Evolutionary conservation across 306 rosid species (phyloP), one percentile per base, ranked within the genome.

Genomic region (Ceratonia siliqua): DNA sequence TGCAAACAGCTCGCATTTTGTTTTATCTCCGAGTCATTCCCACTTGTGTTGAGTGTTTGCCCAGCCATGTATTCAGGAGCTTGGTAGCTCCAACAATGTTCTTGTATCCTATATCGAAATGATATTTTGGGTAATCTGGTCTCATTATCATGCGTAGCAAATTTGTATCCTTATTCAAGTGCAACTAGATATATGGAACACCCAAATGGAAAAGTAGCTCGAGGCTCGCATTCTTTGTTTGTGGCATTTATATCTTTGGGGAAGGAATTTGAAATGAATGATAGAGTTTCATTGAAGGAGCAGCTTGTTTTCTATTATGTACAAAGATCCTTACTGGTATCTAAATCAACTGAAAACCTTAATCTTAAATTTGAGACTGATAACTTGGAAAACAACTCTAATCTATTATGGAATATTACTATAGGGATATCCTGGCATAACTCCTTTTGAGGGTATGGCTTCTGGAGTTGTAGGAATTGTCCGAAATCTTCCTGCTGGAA

Each of bases 401-500:
- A 76, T 33, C 2, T 33, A 45, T 73, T 58, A 4, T 56, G 58
- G 69, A 14, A 76, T 76, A 45, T 82, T 77, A 81, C 59, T 85
- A 56, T 69, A 94, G 98, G 91, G 87, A 67, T 94, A 88, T 83
- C 98, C 98, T 8, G 85, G 82, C 78, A 81, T 84, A 73, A 94
- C 98, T 72, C 98, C 97, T 30, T 91, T 91, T 24, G 96, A 94
- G 79, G 98, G 98, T 62, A 81, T 94, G 90, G 97, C 97, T 87
- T 87, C 97, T 74, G 97, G 97, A 70, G 90, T 94, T 78, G 85
- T 86, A 61, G 91, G 92, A 52, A 70, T 91, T 81, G 87, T 87
- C 52, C 90, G 90, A 39, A 83, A 89, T 84, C 91, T 94, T 81
- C 98, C 96, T 67, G 97, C 97, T 28, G 96, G 98, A 78, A 91